Percentiles rank a stretch among this genome's conserved stretches.
Conservation (phyloP, 352 stramenopile genomes). For the Phytophthora nicotianae region DNA sequence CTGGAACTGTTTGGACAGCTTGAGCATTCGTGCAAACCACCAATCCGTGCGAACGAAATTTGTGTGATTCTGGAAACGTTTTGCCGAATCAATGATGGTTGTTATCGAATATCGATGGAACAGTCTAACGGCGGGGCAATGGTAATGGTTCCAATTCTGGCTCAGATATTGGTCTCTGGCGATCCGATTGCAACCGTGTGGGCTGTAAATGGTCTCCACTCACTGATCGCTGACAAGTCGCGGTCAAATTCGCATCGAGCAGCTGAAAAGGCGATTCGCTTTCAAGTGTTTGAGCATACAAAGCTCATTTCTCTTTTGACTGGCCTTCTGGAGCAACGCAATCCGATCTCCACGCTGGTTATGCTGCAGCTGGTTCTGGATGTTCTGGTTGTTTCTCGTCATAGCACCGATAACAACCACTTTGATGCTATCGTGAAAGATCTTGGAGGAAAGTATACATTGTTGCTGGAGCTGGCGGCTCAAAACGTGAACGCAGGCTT, state of each 20-base stretch:
- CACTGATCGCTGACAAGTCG: conserved; percentile 58
- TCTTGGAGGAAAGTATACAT: conserved; percentile 51
- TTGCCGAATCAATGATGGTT: conserved; percentile 73
- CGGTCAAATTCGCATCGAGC: conserved; percentile 42
- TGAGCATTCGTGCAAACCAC: conserved; percentile 64
- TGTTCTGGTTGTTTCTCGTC: conserved; percentile 57
- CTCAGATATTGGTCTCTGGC: conserved; percentile 55
- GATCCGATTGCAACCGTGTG: conserved; percentile 62
- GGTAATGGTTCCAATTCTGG: conserved; percentile 42
- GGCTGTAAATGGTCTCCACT: conserved; percentile 69
- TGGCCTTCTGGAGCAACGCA: conserved; percentile 52
- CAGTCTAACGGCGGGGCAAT: conserved; percentile 51
- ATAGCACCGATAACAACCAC: conserved; percentile 77
- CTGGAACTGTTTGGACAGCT: conserved; percentile 40
- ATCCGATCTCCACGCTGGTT: conserved; percentile 57
- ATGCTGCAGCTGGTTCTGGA: conserved; percentile 72
- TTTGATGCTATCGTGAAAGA: conserved; percentile 76
- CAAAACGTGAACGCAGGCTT: conserved; percentile 62
- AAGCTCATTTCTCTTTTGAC: conserved; percentile 65
- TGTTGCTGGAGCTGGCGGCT: conserved; percentile 57
- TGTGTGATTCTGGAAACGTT: conserved; percentile 73
- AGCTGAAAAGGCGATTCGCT: conserved; percentile 61
- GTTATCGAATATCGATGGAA: conserved; percentile 65
- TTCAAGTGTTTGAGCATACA: conserved; percentile 66
- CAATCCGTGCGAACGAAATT: conserved; percentile 68